A percentile compares a stretch with the other conserved stretches of the same genome.
These are phyloP conservation scores for Kalmanozyma brasiliensis DNA, from an alignment of 1,284 basidiomycete species.

Conservation along the genomic window DNA sequence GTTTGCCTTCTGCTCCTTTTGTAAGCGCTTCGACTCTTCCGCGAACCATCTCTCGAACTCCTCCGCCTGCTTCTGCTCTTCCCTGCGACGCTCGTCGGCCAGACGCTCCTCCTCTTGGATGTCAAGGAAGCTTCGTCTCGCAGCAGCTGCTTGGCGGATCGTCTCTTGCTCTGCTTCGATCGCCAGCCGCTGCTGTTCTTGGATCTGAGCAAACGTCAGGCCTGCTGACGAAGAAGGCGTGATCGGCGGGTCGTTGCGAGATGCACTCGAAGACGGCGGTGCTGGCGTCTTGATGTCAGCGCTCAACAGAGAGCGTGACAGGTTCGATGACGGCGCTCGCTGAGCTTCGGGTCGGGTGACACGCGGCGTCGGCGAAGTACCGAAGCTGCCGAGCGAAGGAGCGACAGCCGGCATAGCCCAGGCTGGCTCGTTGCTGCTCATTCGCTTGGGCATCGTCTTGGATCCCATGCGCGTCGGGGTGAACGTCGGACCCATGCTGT, in stretches of 20 bases:
- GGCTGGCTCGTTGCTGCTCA: constrained; percentile 34
- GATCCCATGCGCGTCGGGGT: constrained; percentile 42
- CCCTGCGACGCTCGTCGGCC: constrained; percentile 49
- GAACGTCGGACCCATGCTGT: constrained; percentile 47
- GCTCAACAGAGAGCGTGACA: constrained; percentile 15
- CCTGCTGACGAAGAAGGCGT: constrained; percentile 22
- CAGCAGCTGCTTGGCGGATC: constrained; percentile 32
- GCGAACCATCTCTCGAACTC: constrained; percentile 67
- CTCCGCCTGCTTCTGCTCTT: constrained; percentile 55
- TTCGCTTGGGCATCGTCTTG: constrained; percentile 29
- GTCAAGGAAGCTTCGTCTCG: constrained; percentile 56
- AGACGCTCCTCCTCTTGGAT: constrained; percentile 59
- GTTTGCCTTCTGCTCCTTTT: constrained; percentile 35
- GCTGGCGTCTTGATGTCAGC: constrained; percentile 4
- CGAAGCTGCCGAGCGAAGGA: constrained; percentile 15
- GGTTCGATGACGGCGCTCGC: constrained; percentile 21
- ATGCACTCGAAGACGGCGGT: constrained; percentile 8
- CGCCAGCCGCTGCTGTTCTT: constrained; percentile 58
- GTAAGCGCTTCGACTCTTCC: constrained; percentile 60
- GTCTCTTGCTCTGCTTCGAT: constrained; percentile 35
- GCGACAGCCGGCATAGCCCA: constrained; percentile 32
- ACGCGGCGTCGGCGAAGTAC: constrained; percentile 20
- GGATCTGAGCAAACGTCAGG: constrained; percentile 60
- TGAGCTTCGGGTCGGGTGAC: constrained; percentile 12
- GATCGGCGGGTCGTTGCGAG: constrained; percentile 7